phyloP scores from a whole-genome alignment of 2,329 filamentous ascomycete genomes.

The Aquanectria penicillioides region DNA sequence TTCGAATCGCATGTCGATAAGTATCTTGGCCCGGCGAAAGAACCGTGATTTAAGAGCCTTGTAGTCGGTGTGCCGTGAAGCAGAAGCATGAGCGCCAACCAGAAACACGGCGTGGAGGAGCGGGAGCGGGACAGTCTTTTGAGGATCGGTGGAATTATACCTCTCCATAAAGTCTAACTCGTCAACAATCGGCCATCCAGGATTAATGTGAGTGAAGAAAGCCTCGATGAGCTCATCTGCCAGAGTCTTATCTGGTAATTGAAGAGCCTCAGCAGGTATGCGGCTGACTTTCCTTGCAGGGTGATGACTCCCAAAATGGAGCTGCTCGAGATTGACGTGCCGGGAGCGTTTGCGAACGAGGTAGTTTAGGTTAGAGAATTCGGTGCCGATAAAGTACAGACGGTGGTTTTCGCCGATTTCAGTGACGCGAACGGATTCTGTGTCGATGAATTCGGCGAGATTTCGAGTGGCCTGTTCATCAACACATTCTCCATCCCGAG shows the following conservation, averaged over 20 bases:
- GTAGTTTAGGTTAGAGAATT: constrained; percentile 66
- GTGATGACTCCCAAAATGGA: constrained; percentile 48
- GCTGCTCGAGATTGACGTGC: constrained; percentile 32
- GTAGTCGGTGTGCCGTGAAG: constrained; percentile 51
- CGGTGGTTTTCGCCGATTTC: constrained; percentile 60
- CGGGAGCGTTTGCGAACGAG: constrained; percentile 59
- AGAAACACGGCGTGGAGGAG: constrained; percentile 61
- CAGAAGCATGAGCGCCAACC: constrained; percentile 61
- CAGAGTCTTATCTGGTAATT: constrained; percentile 57
- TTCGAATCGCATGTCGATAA: constrained; percentile 64
- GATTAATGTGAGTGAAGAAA: constrained; percentile 62
- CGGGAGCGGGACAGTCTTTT: constrained; percentile 56
- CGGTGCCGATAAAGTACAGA: constrained; percentile 64
- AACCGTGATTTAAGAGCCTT: constrained; percentile 55
- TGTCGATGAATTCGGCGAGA: constrained; percentile 61
- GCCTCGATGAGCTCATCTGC: constrained; percentile 61
- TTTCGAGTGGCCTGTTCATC: constrained; percentile 54
- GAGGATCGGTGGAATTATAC: constrained; percentile 56
- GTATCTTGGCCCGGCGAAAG: constrained; percentile 61
- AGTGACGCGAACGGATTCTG: constrained; percentile 54
- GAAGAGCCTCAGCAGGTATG: constrained; percentile 57
- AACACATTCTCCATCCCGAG: constrained; percentile 43
- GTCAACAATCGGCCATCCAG: constrained; percentile 62
- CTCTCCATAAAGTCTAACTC: constrained; percentile 61
- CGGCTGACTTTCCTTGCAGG: constrained; percentile 51